Conservation (phyloP, 208 protist species). For the Trypanosoma scelopori region DNA sequence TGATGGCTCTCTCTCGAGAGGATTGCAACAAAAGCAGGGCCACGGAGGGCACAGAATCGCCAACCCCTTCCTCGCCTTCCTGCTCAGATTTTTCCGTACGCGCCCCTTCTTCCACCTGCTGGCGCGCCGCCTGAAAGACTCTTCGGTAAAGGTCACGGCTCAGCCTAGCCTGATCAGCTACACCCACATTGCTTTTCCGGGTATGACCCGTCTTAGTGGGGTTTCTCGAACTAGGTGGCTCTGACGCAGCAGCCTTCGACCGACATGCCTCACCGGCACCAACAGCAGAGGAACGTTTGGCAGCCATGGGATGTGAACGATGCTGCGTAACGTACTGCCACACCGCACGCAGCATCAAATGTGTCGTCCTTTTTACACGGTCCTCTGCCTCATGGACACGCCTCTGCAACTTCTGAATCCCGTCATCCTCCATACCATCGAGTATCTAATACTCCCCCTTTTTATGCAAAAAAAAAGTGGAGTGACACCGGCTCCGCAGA, state of each 20-base stretch:
- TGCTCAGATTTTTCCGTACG: not conserved
- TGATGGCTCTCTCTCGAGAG: conserved; percentile 51
- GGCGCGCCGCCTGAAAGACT: conserved; percentile 21
- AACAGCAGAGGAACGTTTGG: not conserved
- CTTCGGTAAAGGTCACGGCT: conserved; percentile 26
- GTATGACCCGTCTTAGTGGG: not conserved
- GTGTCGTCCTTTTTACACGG: conserved; percentile 39
- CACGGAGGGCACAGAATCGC: conserved; percentile 37
- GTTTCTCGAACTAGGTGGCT: not conserved
- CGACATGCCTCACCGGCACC: not conserved
- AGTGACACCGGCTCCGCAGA: not conserved
- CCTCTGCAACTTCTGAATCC: conserved; percentile 25
- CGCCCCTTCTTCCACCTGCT: conserved; percentile 5
- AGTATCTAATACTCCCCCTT: conserved; percentile 1
- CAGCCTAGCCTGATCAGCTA: conserved; percentile 19
- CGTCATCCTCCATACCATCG: conserved; percentile 12
- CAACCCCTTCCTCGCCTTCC: not conserved
- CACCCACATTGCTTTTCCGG: not conserved
- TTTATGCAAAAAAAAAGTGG: conserved; percentile 6
- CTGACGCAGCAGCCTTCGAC: not conserved
- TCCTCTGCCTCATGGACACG: conserved; percentile 38
- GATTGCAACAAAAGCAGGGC: conserved; percentile 64
- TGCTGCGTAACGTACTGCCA: conserved; percentile 53
- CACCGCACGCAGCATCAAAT: conserved; percentile 56
- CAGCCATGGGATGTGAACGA: conserved; percentile 14